Evolutionary conservation across 2,329 filamentous ascomycete genomes (phyloP).

Genomic region (Hortaea sp.): DNA sequence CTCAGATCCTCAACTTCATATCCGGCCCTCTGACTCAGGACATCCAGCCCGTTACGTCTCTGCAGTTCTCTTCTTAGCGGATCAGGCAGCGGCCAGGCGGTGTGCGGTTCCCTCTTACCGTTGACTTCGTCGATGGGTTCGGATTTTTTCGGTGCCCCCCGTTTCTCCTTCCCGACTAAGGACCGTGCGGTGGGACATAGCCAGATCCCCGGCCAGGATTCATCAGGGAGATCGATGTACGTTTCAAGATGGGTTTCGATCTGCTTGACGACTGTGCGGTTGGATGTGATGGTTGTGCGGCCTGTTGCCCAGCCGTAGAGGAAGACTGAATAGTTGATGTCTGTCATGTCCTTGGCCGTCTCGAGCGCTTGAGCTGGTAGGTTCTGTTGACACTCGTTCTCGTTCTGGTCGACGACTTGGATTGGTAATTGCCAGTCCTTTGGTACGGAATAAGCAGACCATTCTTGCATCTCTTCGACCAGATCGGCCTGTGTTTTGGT

Average conservation of each 20-base stretch:
- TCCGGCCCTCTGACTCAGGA: slow-evolving; percentile 16
- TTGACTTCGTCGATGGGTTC: background rate
- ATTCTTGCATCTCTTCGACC: slow-evolving; percentile 24
- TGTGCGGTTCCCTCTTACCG: slow-evolving; percentile 2
- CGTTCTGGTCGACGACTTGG: slow-evolving; percentile 39
- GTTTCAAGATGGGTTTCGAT: slow-evolving; percentile 51
- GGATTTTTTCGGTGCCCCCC: slow-evolving; percentile 8
- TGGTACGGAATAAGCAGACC: slow-evolving; percentile 48
- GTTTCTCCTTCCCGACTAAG: slow-evolving; percentile 56
- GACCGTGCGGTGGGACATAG: slow-evolving; percentile 55
- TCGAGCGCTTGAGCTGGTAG: slow-evolving; percentile 37
- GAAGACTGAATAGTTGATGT: slow-evolving; percentile 62
- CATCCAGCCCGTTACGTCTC: slow-evolving; percentile 21
- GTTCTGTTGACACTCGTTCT: slow-evolving; percentile 25
- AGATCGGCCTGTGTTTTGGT: slow-evolving; percentile 21
- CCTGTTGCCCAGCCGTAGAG: slow-evolving; percentile 57
- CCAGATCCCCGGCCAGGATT: slow-evolving; percentile 52
- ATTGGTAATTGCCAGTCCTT: slow-evolving; percentile 52
- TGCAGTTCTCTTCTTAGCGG: slow-evolving; percentile 21
- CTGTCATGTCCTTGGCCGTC: slow-evolving; percentile 41
- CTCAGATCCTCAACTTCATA: slow-evolving; percentile 19
- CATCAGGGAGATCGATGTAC: slow-evolving; percentile 38
- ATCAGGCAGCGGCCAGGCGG: slow-evolving; percentile 19
- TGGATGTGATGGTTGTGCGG: slow-evolving; percentile 60
- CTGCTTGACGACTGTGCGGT: slow-evolving; percentile 55